Conservation (phyloP, 116 monocot species). For the Papilionanthe hybrid region DNA sequence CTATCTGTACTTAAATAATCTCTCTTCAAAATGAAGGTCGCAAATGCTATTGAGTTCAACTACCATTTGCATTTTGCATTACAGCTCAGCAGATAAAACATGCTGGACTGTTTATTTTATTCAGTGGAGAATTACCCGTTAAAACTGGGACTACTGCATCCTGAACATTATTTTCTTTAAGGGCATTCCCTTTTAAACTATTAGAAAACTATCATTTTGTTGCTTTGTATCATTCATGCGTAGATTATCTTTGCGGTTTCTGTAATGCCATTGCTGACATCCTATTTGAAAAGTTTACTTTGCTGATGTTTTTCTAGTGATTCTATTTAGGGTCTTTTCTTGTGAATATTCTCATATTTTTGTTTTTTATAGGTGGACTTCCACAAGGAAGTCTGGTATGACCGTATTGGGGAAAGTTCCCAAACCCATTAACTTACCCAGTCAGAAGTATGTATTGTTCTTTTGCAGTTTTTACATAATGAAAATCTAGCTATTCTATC, state of each 20-base stretch:
- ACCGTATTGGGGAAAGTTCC: constrained; percentile 97
- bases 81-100: background rate
- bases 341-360: background rate
- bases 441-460: constrained; percentile 62
- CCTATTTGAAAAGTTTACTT: background rate
- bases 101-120: background rate
- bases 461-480: background rate
- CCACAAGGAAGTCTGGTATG: constrained; percentile 84
- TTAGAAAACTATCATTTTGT: background rate
- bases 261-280: background rate
- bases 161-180: background rate
- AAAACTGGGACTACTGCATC: background rate
- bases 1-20: too few relatives aligned
- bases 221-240: background rate
- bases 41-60: too few relatives aligned
- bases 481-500: background rate
- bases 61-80: too few relatives aligned
- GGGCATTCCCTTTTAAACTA: background rate
- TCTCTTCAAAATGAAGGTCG: too few relatives aligned
- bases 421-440: constrained; percentile 95
- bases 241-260: background rate
- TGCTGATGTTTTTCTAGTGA: background rate
- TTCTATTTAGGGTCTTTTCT: background rate
- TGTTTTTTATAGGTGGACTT: constrained; percentile 48
- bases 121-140: background rate